A percentile compares a stretch with the other conserved stretches of the same genome.
Conservation (phyloP, 1,284 basidiomycete species). For the Rhizoctonia solani region DNA sequence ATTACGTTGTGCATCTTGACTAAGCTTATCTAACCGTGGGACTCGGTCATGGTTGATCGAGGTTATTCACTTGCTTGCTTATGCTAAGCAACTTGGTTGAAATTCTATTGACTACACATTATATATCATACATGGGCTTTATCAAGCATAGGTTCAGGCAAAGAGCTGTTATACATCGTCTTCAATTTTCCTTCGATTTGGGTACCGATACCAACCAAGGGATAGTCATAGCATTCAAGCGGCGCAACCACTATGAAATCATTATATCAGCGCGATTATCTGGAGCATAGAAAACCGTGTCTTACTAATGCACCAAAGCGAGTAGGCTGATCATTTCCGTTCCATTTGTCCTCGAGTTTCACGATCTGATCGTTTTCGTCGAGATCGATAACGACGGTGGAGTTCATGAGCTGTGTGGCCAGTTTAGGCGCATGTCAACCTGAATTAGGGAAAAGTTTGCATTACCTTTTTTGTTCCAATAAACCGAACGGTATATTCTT, state of each 20-base stretch:
- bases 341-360: slow-evolving; percentile 64
- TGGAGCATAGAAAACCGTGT: neutral
- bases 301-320: slow-evolving; percentile 51
- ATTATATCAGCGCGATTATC: neutral
- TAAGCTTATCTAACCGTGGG: too few relatives aligned
- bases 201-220: slow-evolving; percentile 45
- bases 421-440: slow-evolving; percentile 40
- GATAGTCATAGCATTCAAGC: slow-evolving; percentile 54
- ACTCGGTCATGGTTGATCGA: too few relatives aligned
- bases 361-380: slow-evolving; percentile 65
- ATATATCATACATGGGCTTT: too few relatives aligned
- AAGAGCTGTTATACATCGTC: too few relatives aligned
- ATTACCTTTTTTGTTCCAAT: slow-evolving; percentile 58
- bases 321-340: slow-evolving; percentile 58
- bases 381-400: slow-evolving; percentile 65
- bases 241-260: slow-evolving; percentile 49
- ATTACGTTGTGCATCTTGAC: too few relatives aligned
- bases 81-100: too few relatives aligned
- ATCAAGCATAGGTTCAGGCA: too few relatives aligned
- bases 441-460: neutral
- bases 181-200: slow-evolving; percentile 11
- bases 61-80: too few relatives aligned
- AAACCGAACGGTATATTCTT: slow-evolving; percentile 61
- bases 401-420: slow-evolving; percentile 52
- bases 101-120: too few relatives aligned